Base-by-base conservation (phyloP, 768 basidiomycete genomes). In the Hericium coralloides region DNA sequence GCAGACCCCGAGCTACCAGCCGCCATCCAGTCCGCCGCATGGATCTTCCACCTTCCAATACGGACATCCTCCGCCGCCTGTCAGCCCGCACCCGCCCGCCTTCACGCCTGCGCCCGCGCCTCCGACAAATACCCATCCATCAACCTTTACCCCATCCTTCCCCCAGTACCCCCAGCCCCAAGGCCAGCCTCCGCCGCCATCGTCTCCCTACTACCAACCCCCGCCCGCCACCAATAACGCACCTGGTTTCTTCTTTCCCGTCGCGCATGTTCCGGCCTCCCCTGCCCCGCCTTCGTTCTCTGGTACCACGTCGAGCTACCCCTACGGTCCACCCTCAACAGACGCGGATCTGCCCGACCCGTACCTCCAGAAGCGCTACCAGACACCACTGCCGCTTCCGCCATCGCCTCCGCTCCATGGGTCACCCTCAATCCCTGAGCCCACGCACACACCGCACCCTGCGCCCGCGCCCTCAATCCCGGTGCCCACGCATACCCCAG, bases 311-410 rank as follows among this genome's bases (percentile, higher is more conserved):
- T 20, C 45, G 50, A 41, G 22, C 59, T 39, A 66, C 68, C 36
- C 64, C 65, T 18, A 61, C 61, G 9, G 60, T 64, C 4, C 66
- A 37, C 67, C 68, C 38, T 57, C 59, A 60, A 65, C 31, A 62
- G 72, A 20, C 68, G 72, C 38, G 60, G 70, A 7, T 67, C 79
- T 73, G 7, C 74, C 72, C 2, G 78, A 79, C 60, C 74, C 76
- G 25, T 74, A 78, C 60, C 68, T 76, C 9, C 65, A 70, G 38
- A 68, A 66, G 20, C 76, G 82, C 18, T 85, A 84, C 65, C 73
- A 76, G 48, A 70, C 76, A 0, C 81, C 83, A 15, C 68, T 84
- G 15, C 81, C 82, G 3, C 71, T 83, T 9, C 83, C 82, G 31
- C 41, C 53, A 4, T 23, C 12, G 12, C 55, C 12, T 38, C 38